Base-by-base conservation (phyloP, 2,329 filamentous ascomycete species). In the Pseudogymnoascus sp. region DNA sequence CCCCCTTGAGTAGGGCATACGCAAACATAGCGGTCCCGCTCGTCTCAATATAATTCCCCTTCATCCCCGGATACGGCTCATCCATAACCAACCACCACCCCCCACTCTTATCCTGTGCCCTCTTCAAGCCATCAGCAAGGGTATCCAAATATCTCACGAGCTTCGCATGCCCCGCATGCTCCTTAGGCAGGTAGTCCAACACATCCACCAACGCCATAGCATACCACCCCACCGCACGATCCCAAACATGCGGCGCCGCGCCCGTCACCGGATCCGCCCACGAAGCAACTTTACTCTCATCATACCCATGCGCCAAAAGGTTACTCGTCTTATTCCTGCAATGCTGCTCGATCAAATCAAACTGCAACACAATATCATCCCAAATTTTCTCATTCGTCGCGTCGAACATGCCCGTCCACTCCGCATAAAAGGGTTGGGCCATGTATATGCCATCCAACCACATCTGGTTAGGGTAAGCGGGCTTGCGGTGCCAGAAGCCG, bases 391-490 rank as follows among this genome's bases (percentile, higher is more conserved):
- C 62, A 60, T 73, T 73, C n/a, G 59, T 63, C 3, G 63, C 44
- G n/a, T 69, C 68, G 28, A 70, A 72, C 10, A 68, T 37, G 5
- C 60, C 60, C 5, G 69, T 70, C 65, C 68, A 69, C 38, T 70
- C 66, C 14, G 71, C 68, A 44, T 73, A 73, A 62, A 73, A 73
- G 5, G 69, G 67, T 6, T 66, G 63, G 0, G 78, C 77, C 79
- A 82, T 82, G 71, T 76, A 82, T 21, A 81, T 80, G 1, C 83
- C 83, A 66, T 84, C 81, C 0, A 85, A 75, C 82, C 82, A 84
- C 82, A 84, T 83, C 68, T 84, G 80, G 66, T 82, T 77, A 16
- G 75, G 75, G 66, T 82, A 83, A 1, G 74, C 72, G 34, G 79
- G 73, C 14, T 75, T 70, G 0, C 78, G 74, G 66, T 84, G 82